Evolutionary conservation across 768 basidiomycete genomes (phyloP), one percentile per base, ranked within the genome.

Genomic region (Stropharia rugosoannulata): DNA sequence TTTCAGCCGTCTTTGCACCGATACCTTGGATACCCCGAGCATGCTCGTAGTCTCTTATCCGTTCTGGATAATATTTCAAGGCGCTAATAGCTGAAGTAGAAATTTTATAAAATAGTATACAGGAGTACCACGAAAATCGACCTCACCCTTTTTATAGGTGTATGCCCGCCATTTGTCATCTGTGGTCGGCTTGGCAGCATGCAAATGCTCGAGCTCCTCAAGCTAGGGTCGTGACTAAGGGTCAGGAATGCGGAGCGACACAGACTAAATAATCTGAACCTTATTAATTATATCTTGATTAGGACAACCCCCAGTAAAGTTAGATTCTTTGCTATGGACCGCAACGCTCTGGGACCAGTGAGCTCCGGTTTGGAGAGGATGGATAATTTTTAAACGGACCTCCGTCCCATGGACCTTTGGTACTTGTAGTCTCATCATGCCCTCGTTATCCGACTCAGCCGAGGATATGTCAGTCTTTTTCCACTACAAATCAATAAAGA

Each of bases 211-310:
- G 5, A 93, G 79, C 64, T 89, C 84, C 59, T 81, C 71, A 11
- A 93, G 73, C 90, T 93, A 63, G 27, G 22, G 9, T 35, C 32
- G 35, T 54, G 19, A 55, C 40, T 2, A 40, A 35, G 7, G 3
- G 10, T 25, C 5, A 16, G 18, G 47, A 1, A 18, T 25, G 18
- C 16, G 4, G 44, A 45, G 36, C 22, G 19, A 25, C 15, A 25
- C 42, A 46, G 56, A 48, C n/a, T 11, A 29, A 39, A 15, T 46
- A 12, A 18, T 15, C 15, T 65, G 22, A 59, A 84, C 90, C 78
- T 89, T 90, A 63, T 87, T 85, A 32, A 90, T 77, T 45, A 93
- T 80, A 61, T 86, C 81, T 66, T 91, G 86, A 64, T 93, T 93
- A 3, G 75, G 74, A 55, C 82, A 84, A 4, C 64, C 46, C 5